phyloP scores from a whole-genome alignment of 192 early-diverging fungal species.

The Podila epicladia region DNA sequence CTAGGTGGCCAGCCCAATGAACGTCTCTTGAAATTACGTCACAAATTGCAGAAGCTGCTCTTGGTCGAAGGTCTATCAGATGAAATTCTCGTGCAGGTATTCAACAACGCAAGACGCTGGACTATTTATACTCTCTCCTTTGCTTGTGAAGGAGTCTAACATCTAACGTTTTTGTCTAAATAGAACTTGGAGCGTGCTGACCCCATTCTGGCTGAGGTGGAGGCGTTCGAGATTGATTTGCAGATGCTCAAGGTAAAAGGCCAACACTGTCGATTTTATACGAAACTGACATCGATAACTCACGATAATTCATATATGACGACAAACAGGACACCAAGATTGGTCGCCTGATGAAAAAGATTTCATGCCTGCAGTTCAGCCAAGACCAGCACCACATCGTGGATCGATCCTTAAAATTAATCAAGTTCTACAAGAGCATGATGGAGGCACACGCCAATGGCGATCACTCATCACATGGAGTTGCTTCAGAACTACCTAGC shows the following conservation, averaged over 20 bases:
- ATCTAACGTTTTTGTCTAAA: not conserved
- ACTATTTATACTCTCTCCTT: not conserved
- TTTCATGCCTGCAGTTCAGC: constrained; percentile 35
- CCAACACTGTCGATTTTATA: not conserved
- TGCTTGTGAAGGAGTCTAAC: not conserved
- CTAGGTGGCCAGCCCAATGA: constrained; percentile 42
- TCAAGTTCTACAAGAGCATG: constrained; percentile 50
- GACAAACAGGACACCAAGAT: constrained; percentile 51
- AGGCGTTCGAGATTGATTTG: constrained; percentile 48
- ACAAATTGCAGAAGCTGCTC: constrained; percentile 53
- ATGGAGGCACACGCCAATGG: constrained; percentile 45
- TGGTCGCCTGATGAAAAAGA: constrained; percentile 56
- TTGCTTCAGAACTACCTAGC: not conserved
- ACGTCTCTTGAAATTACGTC: constrained; percentile 42
- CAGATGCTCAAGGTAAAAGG: constrained; percentile 48
- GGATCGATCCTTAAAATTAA: constrained; percentile 40
- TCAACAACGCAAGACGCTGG: not conserved
- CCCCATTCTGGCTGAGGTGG: constrained; percentile 47
- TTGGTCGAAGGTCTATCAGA: constrained; percentile 42
- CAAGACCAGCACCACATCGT: constrained; percentile 39
- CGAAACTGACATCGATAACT: not conserved
- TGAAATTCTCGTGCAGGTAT: constrained; percentile 37
- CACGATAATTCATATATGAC: not conserved
- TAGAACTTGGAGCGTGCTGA: constrained; percentile 46
- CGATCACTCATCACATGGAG: constrained; percentile 1